phyloP scores from a whole-genome alignment of 2,329 filamentous ascomycete genomes.

The Fragosphaeria purpurea region DNA sequence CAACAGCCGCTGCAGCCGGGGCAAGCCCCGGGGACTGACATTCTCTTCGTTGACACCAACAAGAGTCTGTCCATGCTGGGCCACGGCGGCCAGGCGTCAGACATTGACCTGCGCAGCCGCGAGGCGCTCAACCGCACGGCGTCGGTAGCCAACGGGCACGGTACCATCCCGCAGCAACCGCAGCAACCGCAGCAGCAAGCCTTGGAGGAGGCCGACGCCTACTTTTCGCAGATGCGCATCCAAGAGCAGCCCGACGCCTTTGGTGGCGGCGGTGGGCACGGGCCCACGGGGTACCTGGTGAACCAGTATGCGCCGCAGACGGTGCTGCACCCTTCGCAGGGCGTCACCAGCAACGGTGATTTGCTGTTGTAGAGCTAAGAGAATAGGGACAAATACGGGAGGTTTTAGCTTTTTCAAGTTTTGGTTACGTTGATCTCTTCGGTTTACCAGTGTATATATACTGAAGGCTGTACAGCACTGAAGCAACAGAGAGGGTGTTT shows the following conservation, averaged over 20 bases:
- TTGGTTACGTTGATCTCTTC: too few species aligned
- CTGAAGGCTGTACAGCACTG: too few species aligned
- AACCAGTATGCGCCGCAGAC: constrained; percentile 74
- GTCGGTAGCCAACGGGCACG: constrained; percentile 19
- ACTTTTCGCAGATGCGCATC: constrained; percentile 72
- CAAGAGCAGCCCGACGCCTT: constrained; percentile 56
- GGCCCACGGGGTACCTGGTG: constrained; percentile 56
- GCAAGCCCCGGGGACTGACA: constrained; percentile 12
- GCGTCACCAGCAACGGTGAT: constrained; percentile 58
- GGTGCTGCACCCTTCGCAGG: constrained; percentile 59
- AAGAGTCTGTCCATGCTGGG: constrained; percentile 53
- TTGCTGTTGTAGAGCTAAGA: constrained; percentile 40
- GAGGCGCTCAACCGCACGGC: constrained; percentile 6
- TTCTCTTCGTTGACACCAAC: constrained; percentile 36
- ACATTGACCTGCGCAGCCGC: constrained; percentile 35
- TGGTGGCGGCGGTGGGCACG: constrained; percentile 42
- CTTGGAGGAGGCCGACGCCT: constrained; percentile 76
- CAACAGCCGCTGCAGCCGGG: constrained; percentile 6
- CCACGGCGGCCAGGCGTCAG: constrained; percentile 39
- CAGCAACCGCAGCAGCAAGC: constrained; percentile 40
- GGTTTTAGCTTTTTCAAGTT: too few species aligned
- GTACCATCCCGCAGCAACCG: constrained; percentile 29
- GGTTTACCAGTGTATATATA: too few species aligned
- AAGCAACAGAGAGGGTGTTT: too few species aligned
- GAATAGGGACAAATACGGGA: too few species aligned